A percentile compares a stretch with the other conserved stretches of the same genome.
phyloP scores from a whole-genome alignment of 2,329 filamentous ascomycete species.

The Cordyceps fumosorosea region DNA sequence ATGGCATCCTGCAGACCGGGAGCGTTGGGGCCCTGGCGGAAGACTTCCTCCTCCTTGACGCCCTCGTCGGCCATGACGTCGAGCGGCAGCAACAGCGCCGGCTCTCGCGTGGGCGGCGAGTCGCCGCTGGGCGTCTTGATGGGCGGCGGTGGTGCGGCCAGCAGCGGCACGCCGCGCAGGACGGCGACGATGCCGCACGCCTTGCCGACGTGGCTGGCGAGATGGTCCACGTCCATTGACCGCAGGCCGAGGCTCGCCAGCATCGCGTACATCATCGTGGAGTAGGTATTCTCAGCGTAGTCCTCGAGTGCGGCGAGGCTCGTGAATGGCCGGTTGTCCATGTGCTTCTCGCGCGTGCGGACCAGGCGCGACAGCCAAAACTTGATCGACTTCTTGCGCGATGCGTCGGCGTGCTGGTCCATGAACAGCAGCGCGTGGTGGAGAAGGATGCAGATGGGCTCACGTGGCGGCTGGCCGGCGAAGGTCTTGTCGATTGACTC shows the following conservation, averaged over 20 bases:
- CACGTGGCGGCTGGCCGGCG: conserved; percentile 71
- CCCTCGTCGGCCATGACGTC: conserved; percentile 81
- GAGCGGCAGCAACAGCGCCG: conserved; percentile 68
- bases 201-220: conserved; percentile 93
- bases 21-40: conserved; percentile 71
- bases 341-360: conserved; percentile 71
- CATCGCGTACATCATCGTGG: conserved; percentile 82
- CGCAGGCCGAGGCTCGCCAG: conserved; percentile 72
- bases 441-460: conserved; percentile 83
- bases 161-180: conserved; percentile 76
- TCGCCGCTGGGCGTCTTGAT: conserved; percentile 37
- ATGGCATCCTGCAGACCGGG: conserved; percentile 80
- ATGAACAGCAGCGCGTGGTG: conserved; percentile 63
- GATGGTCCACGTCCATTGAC: conserved; percentile 81
- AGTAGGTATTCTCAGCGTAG: conserved; percentile 93
- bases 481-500: conserved; percentile 77
- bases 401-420: conserved; percentile 33
- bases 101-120: conserved; percentile 34
- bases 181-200: conserved; percentile 82
- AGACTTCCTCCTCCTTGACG: conserved; percentile 83
- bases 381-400: conserved; percentile 47
- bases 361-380: conserved; percentile 75
- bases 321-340: conserved; percentile 77
- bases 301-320: conserved; percentile 69
- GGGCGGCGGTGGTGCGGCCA: conserved; percentile 64